Evolutionary conservation across 2,329 filamentous ascomycete species (phyloP), one percentile per base, ranked within the genome.

Genomic region (Nemania bipapillata): DNA sequence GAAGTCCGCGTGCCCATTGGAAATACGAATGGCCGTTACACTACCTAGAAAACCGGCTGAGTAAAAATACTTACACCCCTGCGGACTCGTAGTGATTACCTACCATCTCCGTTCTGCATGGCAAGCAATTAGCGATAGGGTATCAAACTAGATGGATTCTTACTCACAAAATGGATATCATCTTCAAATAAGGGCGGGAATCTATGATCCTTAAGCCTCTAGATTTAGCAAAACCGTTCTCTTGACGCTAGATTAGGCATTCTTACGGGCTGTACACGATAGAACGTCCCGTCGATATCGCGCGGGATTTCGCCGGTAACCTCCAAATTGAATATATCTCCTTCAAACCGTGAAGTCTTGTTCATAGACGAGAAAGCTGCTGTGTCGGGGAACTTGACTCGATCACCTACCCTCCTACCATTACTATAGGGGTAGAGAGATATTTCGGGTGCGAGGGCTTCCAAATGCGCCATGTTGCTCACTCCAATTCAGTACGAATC

Each of bases 131-230:
- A 75, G 72, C 35, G 9, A 24, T 20, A 3, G 47, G n/a, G 17
- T 15, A 9, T 12, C 4, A 37, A 15, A 40, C 8, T 2, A 11
- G 5, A 59, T 5, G 9, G 28, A 5, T 5, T 2, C 55, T n/a
- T 1, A 70, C 75, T 73, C 57, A 76, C 74, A 58, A 77, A 77
- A 42, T 77, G 75, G 58, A 77, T 83, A 68, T 89, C 86, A 71
- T 85, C 84, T 73, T 86, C 85, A 70, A 83, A 87, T 1, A 84
- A 73, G 1, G 83, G 86, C n/a, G 85, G 86, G 74, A 84, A 88
- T 30, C 82, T 81, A 72, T 83, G 83, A 73, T 87, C 85, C 17
- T 76, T 52, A 0, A 12, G 47, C 17, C 47, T 56, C 37, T 9
- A 37, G 22, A 12, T 7, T 49, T 42, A 71, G 56, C 28, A 12